phyloP scores from a whole-genome alignment of 768 basidiomycete species.

The Imleria badia region DNA sequence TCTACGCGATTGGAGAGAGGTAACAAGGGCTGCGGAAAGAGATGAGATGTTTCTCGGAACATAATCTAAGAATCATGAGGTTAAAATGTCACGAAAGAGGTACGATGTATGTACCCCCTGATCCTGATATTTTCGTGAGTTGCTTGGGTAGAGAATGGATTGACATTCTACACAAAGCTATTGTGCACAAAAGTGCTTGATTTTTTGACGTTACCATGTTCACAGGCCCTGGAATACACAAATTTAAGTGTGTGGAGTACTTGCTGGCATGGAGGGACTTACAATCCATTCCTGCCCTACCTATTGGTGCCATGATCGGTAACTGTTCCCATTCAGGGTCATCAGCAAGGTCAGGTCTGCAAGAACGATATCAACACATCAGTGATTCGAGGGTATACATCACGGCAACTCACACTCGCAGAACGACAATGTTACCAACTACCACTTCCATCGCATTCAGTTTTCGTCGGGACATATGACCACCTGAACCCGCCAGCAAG shows the following conservation, averaged over 20 bases:
- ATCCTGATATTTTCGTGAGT: slow-evolving; percentile 8
- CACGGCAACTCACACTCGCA: slow-evolving; percentile 48
- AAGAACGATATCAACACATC: neutral
- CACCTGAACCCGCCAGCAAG: slow-evolving; percentile 49
- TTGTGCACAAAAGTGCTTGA: slow-evolving; percentile 50
- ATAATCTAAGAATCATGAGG: slow-evolving; percentile 28
- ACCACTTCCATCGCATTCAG: slow-evolving; percentile 37
- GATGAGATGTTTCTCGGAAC: slow-evolving; percentile 26
- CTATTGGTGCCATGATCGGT: slow-evolving; percentile 43
- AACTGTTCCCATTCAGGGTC: slow-evolving; percentile 51
- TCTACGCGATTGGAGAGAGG: slow-evolving; percentile 49
- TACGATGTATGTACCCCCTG: slow-evolving; percentile 17
- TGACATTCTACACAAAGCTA: slow-evolving; percentile 44
- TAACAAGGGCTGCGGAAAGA: slow-evolving; percentile 27
- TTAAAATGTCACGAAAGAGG: neutral
- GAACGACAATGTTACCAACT: slow-evolving; percentile 48
- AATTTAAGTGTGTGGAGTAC: neutral
- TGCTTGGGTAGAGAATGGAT: slow-evolving; percentile 47
- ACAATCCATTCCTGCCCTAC: slow-evolving; percentile 52
- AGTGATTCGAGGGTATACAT: neutral
- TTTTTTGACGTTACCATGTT: slow-evolving; percentile 60
- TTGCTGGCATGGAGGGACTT: slow-evolving; percentile 20
- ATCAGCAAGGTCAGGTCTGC: slow-evolving; percentile 54
- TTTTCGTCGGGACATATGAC: slow-evolving; percentile 35
- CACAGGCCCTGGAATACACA: slow-evolving; percentile 50